Conservation (phyloP, 208 protist species). For the Leptomonas seymouri region DNA sequence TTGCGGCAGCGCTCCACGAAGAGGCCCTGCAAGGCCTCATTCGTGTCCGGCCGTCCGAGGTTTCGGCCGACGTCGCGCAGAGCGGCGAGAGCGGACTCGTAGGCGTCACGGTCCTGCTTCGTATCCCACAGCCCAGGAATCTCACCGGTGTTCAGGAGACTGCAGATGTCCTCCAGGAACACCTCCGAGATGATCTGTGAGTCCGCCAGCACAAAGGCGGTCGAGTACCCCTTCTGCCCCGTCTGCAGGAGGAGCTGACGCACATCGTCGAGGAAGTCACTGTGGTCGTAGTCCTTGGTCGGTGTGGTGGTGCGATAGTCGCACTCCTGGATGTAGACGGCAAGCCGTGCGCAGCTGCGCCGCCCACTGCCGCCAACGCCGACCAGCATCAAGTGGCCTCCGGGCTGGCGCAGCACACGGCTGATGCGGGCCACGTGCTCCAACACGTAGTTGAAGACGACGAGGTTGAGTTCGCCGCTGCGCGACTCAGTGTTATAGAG, state of each 20-base stretch:
- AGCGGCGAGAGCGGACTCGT: conserved; percentile 87
- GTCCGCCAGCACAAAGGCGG: conserved; percentile 97
- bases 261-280: conserved; percentile 97
- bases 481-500: conserved; percentile 86
- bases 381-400: conserved; percentile 95
- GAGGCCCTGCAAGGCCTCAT: conserved; percentile 83
- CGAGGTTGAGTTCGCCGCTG: conserved; percentile 90
- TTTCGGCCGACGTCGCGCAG: conserved; percentile 86
- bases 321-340: conserved; percentile 94
- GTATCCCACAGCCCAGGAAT: conserved; percentile 95
- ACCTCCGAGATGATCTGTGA: conserved; percentile 95
- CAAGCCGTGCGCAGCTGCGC: conserved; percentile 94
- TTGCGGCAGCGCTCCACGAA: conserved; percentile 94
- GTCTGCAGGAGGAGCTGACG: conserved; percentile 90
- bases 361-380: conserved; percentile 97
- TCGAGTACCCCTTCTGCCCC: conserved; percentile 92
- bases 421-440: conserved; percentile 96
- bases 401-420: conserved; percentile 95
- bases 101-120: conserved; percentile 91
- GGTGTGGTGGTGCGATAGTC: conserved; percentile 94
- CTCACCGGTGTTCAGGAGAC: conserved; percentile 97
- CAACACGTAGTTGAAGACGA: conserved; percentile 97
- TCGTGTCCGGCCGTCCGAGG: conserved; percentile 83
- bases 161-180: conserved; percentile 98
- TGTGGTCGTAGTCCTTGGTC: conserved; percentile 94